A percentile compares a stretch with the other conserved stretches of the same genome.
Evolutionary conservation across 208 protist species (phyloP).

Genomic region (Leishmania tarentolae): DNA sequence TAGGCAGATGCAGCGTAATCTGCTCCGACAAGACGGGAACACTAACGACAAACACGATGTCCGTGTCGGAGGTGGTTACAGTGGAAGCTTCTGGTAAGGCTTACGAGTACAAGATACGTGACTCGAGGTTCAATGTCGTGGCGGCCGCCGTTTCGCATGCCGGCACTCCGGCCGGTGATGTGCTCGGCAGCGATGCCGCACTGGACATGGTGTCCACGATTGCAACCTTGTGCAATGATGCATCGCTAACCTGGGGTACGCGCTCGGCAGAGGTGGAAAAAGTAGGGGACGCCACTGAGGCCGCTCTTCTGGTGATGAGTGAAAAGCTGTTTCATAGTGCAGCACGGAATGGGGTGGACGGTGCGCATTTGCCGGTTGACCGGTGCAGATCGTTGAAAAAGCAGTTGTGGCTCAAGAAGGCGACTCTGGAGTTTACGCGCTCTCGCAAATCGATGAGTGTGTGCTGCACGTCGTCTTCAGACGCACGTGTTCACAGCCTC

Average conservation of each 20-base stretch:
- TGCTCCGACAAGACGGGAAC: slow-evolving; percentile 99
- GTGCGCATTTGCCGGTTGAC: slow-evolving; percentile 26
- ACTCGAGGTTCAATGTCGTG: slow-evolving; percentile 60
- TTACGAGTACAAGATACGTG: slow-evolving; percentile 49
- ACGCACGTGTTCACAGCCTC: slow-evolving; percentile 41
- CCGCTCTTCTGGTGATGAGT: slow-evolving; percentile 86
- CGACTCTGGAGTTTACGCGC: slow-evolving; percentile 95
- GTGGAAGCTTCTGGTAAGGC: slow-evolving; percentile 13
- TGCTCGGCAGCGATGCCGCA: slow-evolving; percentile 42
- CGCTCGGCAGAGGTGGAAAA: slow-evolving; percentile 51
- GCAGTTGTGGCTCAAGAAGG: slow-evolving; percentile 52
- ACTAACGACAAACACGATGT: slow-evolving; percentile 99
- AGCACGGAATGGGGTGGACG: not conserved
- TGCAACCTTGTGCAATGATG: slow-evolving; percentile 83
- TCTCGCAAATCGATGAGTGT: slow-evolving; percentile 97
- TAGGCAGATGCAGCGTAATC: slow-evolving; percentile 98
- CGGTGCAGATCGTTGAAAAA: slow-evolving; percentile 31
- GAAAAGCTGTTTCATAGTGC: slow-evolving; percentile 86
- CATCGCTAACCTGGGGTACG: slow-evolving; percentile 43
- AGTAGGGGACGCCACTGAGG: slow-evolving; percentile 91
- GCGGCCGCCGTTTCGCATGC: slow-evolving; percentile 30
- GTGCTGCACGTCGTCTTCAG: slow-evolving; percentile 41
- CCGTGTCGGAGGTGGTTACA: slow-evolving; percentile 77
- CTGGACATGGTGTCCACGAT: slow-evolving; percentile 63
- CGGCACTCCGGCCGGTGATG: slow-evolving; percentile 2